Base-by-base conservation (phyloP, 1,284 basidiomycete species). In the Boletus putidus region DNA sequence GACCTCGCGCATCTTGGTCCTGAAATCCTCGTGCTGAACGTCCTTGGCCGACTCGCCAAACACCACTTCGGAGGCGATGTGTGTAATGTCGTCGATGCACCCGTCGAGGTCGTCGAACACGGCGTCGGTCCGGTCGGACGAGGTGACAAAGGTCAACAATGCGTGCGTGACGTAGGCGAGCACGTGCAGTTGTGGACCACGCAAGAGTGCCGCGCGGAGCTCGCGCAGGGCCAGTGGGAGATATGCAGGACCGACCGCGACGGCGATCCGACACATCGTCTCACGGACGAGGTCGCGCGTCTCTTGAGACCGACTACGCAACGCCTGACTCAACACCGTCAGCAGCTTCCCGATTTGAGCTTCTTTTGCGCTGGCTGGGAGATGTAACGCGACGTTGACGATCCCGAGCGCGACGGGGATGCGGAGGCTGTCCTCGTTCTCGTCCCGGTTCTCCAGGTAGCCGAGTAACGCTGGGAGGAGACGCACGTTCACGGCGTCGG, bases 41-140 rank as follows among this genome's bases (percentile, higher is more conserved):
- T 98, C 94, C 72, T 94, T 93, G 14, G 91, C 92, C 0, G 94
- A 96, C 68, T 94, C 88, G 18, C 96, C 96, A 70, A 98, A 98
- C 54, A 98, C 84, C 57, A 98, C 96, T 69, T 98, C 96, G 1
- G 91, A 87, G 3, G 94, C 88, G 37, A 98, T 79, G 67, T 91
- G 84, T 1, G 91, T 88, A 2, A 93, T 79, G 64, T 93, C 89
- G 39, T 82, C 81, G 47, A 96, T 88, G 61, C 90, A 89, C 21
- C 83, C 82, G 66, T 97, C 94, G 1, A 98, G 81, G 44, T 80
- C 82, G 49, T 77, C 73, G 68, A 94, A 91, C 0, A 68, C 65
- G 21, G 53, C 53, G 58, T 72, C 62, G 4, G 77, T 75, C 56
- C 85, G 78, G 5, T 88, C 85, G 2, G 80, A 77, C 1, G 82